Conservation (phyloP, 768 basidiomycete species). For the Vararia minispora region DNA sequence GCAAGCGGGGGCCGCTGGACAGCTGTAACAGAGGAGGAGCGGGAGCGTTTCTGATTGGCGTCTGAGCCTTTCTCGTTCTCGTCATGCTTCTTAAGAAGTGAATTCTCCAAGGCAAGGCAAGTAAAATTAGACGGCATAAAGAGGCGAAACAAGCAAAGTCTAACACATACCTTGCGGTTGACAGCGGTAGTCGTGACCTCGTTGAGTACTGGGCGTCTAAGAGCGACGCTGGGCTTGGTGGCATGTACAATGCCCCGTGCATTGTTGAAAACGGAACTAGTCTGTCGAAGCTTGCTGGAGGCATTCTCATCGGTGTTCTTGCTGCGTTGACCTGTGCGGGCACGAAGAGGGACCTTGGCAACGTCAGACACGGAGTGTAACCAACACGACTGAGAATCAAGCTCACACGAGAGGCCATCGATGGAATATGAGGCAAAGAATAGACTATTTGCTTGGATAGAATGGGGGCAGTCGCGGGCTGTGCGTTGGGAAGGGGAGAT, state of each 20-base stretch:
- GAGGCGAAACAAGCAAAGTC: conserved; percentile 3
- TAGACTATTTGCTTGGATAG: too few species aligned
- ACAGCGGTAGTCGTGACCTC: conserved; percentile 75
- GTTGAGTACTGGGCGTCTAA: conserved; percentile 60
- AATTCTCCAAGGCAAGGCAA: conserved; percentile 6
- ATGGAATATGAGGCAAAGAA: conserved; percentile 8
- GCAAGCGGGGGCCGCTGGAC: conserved; percentile 57
- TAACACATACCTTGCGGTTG: conserved; percentile 56
- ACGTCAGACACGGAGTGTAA: conserved; percentile 6
- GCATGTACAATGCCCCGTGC: conserved; percentile 35
- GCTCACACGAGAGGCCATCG: conserved; percentile 15
- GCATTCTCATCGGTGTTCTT: conserved; percentile 75
- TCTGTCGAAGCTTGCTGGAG: conserved; percentile 54
- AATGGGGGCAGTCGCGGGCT: too few species aligned
- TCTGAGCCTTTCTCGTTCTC: conserved; percentile 47
- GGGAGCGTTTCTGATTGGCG: conserved; percentile 42
- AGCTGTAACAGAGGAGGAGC: conserved; percentile 55
- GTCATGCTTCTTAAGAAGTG: conserved; percentile 29
- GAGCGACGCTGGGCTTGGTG: conserved; percentile 42
- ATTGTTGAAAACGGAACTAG: too few species aligned
- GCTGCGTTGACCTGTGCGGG: conserved; percentile 49
- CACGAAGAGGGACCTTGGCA: conserved; percentile 52
- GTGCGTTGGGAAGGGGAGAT: too few species aligned
- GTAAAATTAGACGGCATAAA: background rate
- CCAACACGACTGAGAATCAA: background rate